Evolutionary conservation across 2,329 filamentous ascomycete species (phyloP).

Genomic region (Chaetomium sp.): DNA sequence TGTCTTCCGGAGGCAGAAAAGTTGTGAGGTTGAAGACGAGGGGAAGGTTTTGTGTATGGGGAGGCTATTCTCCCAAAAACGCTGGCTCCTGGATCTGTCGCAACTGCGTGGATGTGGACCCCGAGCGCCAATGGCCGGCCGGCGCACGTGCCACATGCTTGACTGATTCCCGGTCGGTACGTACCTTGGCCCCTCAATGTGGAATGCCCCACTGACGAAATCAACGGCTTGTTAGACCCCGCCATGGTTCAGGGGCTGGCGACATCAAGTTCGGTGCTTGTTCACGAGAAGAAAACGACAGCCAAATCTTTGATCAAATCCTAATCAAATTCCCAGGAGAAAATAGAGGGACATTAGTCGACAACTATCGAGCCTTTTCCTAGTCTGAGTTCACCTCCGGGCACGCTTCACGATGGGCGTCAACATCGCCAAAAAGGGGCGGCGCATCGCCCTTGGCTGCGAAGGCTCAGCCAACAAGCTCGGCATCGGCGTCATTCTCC

Average conservation of each 20-base stretch:
- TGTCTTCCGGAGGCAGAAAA: background rate
- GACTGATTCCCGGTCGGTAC: background rate
- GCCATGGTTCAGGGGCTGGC: background rate
- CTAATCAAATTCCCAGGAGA: too few relatives aligned
- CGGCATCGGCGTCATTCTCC: slow-evolving; percentile 84
- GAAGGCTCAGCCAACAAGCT: slow-evolving; percentile 98
- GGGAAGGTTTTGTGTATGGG: slow-evolving; percentile 14
- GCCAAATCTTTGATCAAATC: too few relatives aligned
- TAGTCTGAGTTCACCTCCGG: background rate
- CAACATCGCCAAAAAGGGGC: slow-evolving; percentile 31
- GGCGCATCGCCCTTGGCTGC: slow-evolving; percentile 52
- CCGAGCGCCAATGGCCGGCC: background rate
- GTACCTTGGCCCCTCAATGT: slow-evolving; percentile 5
- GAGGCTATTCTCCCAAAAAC: slow-evolving; percentile 8
- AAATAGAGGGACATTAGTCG: too few relatives aligned
- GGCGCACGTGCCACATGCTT: slow-evolving; percentile 7
- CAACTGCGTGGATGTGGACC: slow-evolving; percentile 7
- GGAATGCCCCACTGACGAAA: slow-evolving; percentile 15
- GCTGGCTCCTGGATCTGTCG: slow-evolving; percentile 10
- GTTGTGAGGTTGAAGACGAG: background rate
- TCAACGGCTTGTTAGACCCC: background rate
- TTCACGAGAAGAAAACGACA: too few relatives aligned
- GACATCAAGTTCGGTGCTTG: background rate
- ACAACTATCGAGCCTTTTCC: background rate
- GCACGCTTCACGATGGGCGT: slow-evolving; percentile 23